Evolutionary conservation across 2,329 filamentous ascomycete species (phyloP).

Genomic region (Penicillium sp.): DNA sequence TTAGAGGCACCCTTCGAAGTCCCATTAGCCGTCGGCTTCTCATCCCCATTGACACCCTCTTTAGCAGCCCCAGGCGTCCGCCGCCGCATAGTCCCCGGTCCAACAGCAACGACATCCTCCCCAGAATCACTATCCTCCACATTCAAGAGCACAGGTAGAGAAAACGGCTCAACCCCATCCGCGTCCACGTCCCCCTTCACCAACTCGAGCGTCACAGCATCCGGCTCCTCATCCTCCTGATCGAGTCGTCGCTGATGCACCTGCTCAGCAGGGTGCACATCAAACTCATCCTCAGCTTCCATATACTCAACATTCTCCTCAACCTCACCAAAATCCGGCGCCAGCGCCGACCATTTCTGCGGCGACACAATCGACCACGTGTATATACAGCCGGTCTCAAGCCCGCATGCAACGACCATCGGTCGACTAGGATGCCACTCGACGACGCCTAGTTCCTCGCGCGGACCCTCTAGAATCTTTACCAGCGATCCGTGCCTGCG

Average conservation of each 20-base stretch:
- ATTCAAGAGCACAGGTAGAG: conserved; percentile 90
- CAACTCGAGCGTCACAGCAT: conserved; percentile 75
- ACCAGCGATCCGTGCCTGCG: conserved; percentile 87
- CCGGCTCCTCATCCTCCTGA: conserved; percentile 87
- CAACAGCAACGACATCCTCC: conserved; percentile 70
- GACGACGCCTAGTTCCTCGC: conserved; percentile 92
- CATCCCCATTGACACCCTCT: conserved; percentile 49
- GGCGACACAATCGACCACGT: conserved; percentile 94
- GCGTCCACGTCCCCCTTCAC: conserved; percentile 57
- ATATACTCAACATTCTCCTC: conserved; percentile 98
- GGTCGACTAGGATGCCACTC: conserved; percentile 94
- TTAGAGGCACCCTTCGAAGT: conserved; percentile 21
- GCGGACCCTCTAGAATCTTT: conserved; percentile 93
- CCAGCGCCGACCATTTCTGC: conserved; percentile 94
- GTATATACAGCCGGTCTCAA: conserved; percentile 90
- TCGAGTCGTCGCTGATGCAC: conserved; percentile 87
- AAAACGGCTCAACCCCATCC: conserved; percentile 60
- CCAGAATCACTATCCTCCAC: conserved; percentile 93
- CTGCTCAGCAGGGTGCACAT: conserved; percentile 93
- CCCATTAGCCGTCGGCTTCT: conserved; percentile 29
- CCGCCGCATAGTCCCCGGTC: conserved; percentile 77
- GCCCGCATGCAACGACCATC: conserved; percentile 81
- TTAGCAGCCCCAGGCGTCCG: conserved; percentile 74
- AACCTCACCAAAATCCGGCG: conserved; percentile 94
- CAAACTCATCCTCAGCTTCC: conserved; percentile 94